phyloP scores from a whole-genome alignment of 2,329 filamentous ascomycete species.

The Cyphellophora europaea region DNA sequence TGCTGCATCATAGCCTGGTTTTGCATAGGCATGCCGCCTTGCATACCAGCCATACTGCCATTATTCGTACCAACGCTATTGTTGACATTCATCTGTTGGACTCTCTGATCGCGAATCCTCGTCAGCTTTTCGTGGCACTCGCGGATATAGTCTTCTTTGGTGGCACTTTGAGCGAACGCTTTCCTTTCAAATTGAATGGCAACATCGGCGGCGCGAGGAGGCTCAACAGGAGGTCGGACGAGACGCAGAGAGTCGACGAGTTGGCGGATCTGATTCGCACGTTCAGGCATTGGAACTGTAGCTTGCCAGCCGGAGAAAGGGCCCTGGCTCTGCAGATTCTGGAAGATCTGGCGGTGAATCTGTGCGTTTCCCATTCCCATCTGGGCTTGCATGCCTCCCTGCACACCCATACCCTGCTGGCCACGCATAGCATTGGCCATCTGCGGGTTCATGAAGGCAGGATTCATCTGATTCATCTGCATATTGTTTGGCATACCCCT shows the following conservation, averaged over 20 bases:
- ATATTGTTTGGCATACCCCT: slow-evolving; percentile 18
- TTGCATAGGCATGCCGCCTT: slow-evolving; percentile 22
- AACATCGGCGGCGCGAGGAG: slow-evolving; percentile 28
- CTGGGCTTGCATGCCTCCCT: slow-evolving; percentile 21
- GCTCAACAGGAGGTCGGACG: slow-evolving; percentile 31
- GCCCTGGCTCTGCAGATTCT: slow-evolving; percentile 30
- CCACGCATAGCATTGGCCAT: slow-evolving; percentile 13
- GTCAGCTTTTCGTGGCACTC: slow-evolving; percentile 34
- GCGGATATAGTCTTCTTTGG: slow-evolving; percentile 32
- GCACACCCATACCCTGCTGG: slow-evolving; percentile 19
- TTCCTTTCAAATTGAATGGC: slow-evolving; percentile 36
- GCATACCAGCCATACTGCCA: slow-evolving; percentile 20
- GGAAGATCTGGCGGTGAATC: slow-evolving; percentile 26
- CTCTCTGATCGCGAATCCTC: slow-evolving; percentile 34
- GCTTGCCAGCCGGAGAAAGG: slow-evolving; percentile 36
- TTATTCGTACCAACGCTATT: slow-evolving; percentile 19
- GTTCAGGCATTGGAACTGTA: slow-evolving; percentile 28
- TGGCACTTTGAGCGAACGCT: slow-evolving; percentile 28
- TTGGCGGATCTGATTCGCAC: slow-evolving; percentile 33
- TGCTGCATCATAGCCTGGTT: slow-evolving; percentile 27
- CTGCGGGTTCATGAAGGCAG: slow-evolving; percentile 1
- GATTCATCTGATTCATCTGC: slow-evolving; percentile 14
- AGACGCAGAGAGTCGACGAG: slow-evolving; percentile 38
- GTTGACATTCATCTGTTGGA: slow-evolving; percentile 26
- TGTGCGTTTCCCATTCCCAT: slow-evolving; percentile 6